These are phyloP conservation scores for Pseudopediastrum boryanum DNA, from an alignment of 139 green algal genomes.

Conservation along the genomic window DNA sequence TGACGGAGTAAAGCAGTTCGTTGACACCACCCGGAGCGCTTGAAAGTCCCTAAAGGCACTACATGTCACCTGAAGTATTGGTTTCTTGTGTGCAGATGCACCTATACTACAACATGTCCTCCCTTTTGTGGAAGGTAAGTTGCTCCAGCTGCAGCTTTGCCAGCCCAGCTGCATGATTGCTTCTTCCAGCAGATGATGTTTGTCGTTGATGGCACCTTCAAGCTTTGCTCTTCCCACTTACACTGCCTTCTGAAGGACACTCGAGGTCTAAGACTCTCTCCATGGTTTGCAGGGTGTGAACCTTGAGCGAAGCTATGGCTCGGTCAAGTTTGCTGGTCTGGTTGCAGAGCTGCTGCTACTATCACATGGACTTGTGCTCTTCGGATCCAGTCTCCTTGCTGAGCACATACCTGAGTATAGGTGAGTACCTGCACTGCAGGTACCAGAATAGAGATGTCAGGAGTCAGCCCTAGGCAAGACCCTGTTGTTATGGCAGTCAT, in stretches of 20 bases:
- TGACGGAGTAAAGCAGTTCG: not conserved
- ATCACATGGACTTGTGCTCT: conserved; percentile 51
- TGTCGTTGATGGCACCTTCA: not conserved
- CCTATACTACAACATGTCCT: conserved; percentile 82
- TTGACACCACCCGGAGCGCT: not conserved
- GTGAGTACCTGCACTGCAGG: conserved; percentile 1
- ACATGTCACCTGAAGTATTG: not conserved
- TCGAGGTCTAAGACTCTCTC: not conserved
- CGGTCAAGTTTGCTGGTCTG: conserved; percentile 53
- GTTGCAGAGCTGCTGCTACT: conserved; percentile 65
- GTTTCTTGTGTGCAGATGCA: conserved; percentile 48
- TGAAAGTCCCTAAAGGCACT: not conserved
- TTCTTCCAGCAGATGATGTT: not conserved
- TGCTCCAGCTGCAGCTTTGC: not conserved
- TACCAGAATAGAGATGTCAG: not conserved
- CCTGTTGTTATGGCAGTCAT: not conserved
- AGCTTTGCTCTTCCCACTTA: not conserved
- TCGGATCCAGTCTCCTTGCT: conserved; percentile 6
- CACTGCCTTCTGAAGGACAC: not conserved
- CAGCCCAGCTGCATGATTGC: not conserved
- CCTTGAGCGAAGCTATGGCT: conserved; percentile 69
- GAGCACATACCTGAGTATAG: conserved; percentile 29
- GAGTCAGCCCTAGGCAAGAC: not conserved
- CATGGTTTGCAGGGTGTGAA: conserved; percentile 58
- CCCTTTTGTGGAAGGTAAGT: conserved; percentile 74